Base-by-base conservation (phyloP, 805 yeast genomes). In the Myxozyma kluyveri region DNA sequence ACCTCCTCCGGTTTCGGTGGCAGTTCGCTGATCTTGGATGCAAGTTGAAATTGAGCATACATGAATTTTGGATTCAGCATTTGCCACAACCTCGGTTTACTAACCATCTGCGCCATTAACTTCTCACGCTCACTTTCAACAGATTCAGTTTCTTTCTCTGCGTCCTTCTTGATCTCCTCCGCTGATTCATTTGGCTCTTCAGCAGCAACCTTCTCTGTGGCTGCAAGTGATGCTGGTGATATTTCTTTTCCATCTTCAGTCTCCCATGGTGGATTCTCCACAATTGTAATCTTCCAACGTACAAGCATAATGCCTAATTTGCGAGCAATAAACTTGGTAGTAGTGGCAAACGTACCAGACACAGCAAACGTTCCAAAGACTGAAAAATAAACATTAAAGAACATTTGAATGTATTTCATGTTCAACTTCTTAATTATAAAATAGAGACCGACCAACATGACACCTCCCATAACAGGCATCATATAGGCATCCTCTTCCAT, bases 401-500 rank as follows among this genome's bases (percentile, higher is more conserved):
- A 61, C 35, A 59, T 55, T 44, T 67, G 61, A 9, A 80, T 53
- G 7, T 52, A 57, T 3, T 65, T 69, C 7, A 56, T 56, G 50
- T 71, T 68, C 43, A 71, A 57, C 35, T 65, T 62, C 48, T 69
- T 69, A 42, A 76, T 45, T 3, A 64, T 63, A 49, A 67, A 70
- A 60, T 76, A 73, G 35, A 79, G 48, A 0, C 70, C 69, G 27
- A 67, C 52, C 37, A 81, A 65, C n/a, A 60, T 61, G 18, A 57
- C 46, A 5, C 76, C 75, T 3, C 78, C 76, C 4, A 72, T 12
- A 3, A 80, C 49, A 0, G 85, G 84, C 63, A 78, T 60, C 2
- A 66, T 17, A 3, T 72, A 36, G 0, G 76, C 82, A 42, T 64
- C 69, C 45, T 60, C 65, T 19, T 62, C 68, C 18, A 50, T 56